Evolutionary conservation across 2,329 filamentous ascomycete genomes (phyloP).

Genomic region (Helminthosporium solani): DNA sequence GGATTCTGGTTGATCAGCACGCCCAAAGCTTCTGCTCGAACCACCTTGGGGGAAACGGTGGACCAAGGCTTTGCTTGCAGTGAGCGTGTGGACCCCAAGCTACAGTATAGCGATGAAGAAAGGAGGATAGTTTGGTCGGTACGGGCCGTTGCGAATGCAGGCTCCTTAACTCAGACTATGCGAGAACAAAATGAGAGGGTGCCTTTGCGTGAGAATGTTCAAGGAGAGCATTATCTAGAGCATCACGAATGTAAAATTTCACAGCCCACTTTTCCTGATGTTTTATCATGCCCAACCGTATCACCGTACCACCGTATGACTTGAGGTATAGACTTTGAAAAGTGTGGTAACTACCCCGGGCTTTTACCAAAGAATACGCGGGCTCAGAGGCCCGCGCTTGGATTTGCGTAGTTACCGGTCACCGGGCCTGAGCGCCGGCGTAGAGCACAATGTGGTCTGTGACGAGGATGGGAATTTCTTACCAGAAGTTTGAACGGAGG

Average conservation of each 20-base stretch:
- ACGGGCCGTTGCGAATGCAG: neutral
- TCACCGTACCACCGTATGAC: too few species aligned
- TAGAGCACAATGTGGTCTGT: constrained; percentile 16
- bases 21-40: neutral
- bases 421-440: constrained; percentile 22
- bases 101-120: too few species aligned
- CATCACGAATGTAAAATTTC: neutral
- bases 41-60: neutral
- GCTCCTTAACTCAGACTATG: neutral
- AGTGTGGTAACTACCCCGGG: constrained; percentile 5
- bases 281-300: neutral
- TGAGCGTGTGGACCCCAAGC: too few species aligned
- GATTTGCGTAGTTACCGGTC: neutral
- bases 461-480: neutral
- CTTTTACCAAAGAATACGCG: constrained; percentile 2
- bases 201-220: neutral
- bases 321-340: neutral
- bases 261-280: neutral
- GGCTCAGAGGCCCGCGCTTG: neutral
- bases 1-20: constrained; percentile 8
- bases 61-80: neutral
- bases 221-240: neutral
- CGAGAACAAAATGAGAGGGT: neutral
- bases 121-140: too few species aligned
- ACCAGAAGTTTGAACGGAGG: neutral